Percentiles rank a stretch among this genome's conserved stretches.
Conservation (phyloP, 192 early-diverging fungal species). For the Coemansia sp. region DNA sequence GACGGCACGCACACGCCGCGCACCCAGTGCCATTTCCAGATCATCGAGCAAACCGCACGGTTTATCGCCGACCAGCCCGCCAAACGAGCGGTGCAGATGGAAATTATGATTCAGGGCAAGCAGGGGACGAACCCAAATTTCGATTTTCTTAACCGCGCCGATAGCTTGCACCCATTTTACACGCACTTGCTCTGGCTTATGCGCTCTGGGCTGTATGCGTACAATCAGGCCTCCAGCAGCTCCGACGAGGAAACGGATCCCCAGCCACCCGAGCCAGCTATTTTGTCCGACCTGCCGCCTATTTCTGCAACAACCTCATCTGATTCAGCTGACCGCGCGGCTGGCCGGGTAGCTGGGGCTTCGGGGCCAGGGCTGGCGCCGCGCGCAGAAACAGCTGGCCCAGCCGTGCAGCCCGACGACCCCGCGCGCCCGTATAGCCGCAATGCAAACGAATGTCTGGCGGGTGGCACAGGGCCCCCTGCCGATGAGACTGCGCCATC, state of each 20-base stretch:
- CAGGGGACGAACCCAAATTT: constrained; percentile 69
- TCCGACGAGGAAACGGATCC: neutral
- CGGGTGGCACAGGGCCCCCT: constrained; percentile 15
- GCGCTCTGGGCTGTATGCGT: constrained; percentile 57
- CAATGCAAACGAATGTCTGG: no score
- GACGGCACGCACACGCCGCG: constrained; percentile 40
- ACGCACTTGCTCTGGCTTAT: constrained; percentile 61
- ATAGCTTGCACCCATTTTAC: constrained; percentile 67
- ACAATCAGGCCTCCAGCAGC: constrained; percentile 20
- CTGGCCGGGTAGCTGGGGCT: constrained; percentile 17
- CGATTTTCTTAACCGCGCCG: constrained; percentile 59
- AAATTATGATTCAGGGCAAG: constrained; percentile 69
- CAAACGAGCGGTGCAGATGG: constrained; percentile 56
- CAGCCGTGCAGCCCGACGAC: no score
- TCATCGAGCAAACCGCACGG: constrained; percentile 68
- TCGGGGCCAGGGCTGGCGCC: no score
- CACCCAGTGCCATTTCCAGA: constrained; percentile 56
- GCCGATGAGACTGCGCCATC: constrained; percentile 21
- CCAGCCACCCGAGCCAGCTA: no score
- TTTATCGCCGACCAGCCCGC: constrained; percentile 56
- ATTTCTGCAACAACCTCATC: neutral
- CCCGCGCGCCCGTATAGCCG: no score
- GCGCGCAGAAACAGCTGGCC: no score
- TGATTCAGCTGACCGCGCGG: constrained; percentile 33
- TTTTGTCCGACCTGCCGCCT: neutral